Evolutionary conservation across 805 yeast species (phyloP), one percentile per base, ranked within the genome.

Genomic region (Soucietia sequanensis): DNA sequence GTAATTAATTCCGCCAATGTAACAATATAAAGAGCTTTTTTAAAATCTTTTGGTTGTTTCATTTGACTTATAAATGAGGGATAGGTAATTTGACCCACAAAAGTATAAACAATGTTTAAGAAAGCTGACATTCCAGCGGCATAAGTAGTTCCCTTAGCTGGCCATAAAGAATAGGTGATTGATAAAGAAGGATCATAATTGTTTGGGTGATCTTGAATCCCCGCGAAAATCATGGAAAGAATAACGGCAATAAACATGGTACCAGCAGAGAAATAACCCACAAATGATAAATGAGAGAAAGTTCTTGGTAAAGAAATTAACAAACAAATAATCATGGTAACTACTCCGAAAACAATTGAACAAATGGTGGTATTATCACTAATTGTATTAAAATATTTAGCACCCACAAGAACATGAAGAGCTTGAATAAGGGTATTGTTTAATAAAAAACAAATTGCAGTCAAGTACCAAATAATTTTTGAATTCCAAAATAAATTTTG

Each of bases 1-100:
- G 71, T 55, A 23, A 75, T 42, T 27, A 78, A 54, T 49, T 78
- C 81, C 23, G 70, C 65, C 15, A 60, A 30, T 1, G 81, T 75
- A 27, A 77, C 82, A 3, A 72, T 56, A 42, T 65, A 65, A 16
- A 78, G 54, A 1, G 80, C 81, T 56, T 77, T 78, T 41, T 65
- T 71, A 62, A 78, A 78, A 33, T 78, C 83, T 30, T 58, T 58
- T 19, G 83, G 84, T 33, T 65, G 59, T 43, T 63, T 66, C 84
- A 78, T 78, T 46, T 78, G 80, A 9, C 76, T 63, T 38, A 78
- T 78, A 54, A 78, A 78, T 14, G 81, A 75, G 1, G 82, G 83
- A 42, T 77, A 78, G 4, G 79, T 74, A 52, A 78, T 73, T 53
- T 78, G 84, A 3, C 84, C 84, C 15, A 76, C 82, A 57, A 78